Evolutionary conservation across 345 rosid genomes (phyloP).

Genomic region (Reutealis trisperma): DNA sequence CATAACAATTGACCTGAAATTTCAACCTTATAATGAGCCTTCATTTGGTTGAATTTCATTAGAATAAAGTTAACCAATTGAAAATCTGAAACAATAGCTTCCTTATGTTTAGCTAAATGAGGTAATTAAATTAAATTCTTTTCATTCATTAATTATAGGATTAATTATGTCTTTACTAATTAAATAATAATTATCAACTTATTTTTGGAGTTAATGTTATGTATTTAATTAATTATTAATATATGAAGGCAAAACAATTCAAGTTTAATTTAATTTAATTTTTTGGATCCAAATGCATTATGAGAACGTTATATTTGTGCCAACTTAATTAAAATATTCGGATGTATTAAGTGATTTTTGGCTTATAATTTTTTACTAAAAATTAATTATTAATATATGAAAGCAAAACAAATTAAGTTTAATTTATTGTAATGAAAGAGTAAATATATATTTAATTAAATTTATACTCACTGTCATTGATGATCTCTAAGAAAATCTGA

Average conservation of each 20-base stretch:
- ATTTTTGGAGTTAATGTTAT: not conserved
- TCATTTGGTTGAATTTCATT: constrained; percentile 20
- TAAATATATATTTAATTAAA: too few relatives aligned
- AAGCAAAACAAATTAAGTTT: too few relatives aligned
- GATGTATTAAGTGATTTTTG: too few relatives aligned
- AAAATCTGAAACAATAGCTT: constrained; percentile 9
- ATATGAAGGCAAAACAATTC: constrained; percentile 1
- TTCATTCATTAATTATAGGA: not conserved
- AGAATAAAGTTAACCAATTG: constrained; percentile 9
- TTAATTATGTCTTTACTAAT: too few relatives aligned
- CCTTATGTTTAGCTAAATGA: constrained; percentile 26
- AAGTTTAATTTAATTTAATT: too few relatives aligned
- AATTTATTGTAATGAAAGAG: not conserved
- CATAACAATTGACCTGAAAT: not conserved
- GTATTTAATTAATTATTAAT: not conserved
- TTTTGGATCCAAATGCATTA: too few relatives aligned
- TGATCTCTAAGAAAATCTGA: not conserved
- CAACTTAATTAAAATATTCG: too few relatives aligned
- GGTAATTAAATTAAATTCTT: constrained; percentile 20
- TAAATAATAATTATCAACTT: not conserved
- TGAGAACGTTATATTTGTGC: too few relatives aligned
- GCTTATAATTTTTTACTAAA: too few relatives aligned
- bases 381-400: too few relatives aligned
- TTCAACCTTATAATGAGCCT: constrained; percentile 5
- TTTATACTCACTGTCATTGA: too few relatives aligned